Base-by-base conservation (phyloP, 106 monocot genomes). In the Vanilla planifolia region DNA sequence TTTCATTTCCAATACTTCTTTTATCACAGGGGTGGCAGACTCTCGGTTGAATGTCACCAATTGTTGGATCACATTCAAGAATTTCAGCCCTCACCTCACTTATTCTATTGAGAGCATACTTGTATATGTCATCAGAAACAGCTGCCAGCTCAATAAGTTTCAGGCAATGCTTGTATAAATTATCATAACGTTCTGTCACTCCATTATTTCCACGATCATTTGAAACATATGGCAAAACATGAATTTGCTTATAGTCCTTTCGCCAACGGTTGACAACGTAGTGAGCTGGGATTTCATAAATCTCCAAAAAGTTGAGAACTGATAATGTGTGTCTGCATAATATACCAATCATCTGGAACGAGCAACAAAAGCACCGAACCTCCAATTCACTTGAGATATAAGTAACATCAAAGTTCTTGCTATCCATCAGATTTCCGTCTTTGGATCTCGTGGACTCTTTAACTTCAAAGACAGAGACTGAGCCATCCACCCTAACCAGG, bases 281-380 rank as follows among this genome's bases (percentile, higher is more conserved):
- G 7, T 64, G 63, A 19, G 72, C 30, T 63, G 78, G 78, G 36
- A 78, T 72, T 68, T 78, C 78, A 73, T 78, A 78, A 10, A 78
- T 52, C 63, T 72, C 78, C 2, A 72, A 48, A 63, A 73, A 78
- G 51, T 78, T 73, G 2, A 73, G 68, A 55, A 78, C 78, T 29
- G 78, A 78, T 32, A 78, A 34, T 34, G 59, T 53, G 64, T 78
- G 78, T 20, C 78, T 62, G 32, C 78, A 78, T 64, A 78, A 68
- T 63, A 78, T 78, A 19, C 78, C 78, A 17, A 50, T 63, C 45
- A 61, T 63, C 19, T 78, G 78, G 51, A 73, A 78, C 17, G 62
- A 68, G 17, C 78, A 67, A 64, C 78, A 78, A 20, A 64, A 51
- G 41, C 78, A 78, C 34, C 58, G 57, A 17, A 78, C 59, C 20